These are phyloP conservation scores for Spergularia azorica DNA, from an alignment of 179 eudicot species.

Conservation along the genomic window DNA sequence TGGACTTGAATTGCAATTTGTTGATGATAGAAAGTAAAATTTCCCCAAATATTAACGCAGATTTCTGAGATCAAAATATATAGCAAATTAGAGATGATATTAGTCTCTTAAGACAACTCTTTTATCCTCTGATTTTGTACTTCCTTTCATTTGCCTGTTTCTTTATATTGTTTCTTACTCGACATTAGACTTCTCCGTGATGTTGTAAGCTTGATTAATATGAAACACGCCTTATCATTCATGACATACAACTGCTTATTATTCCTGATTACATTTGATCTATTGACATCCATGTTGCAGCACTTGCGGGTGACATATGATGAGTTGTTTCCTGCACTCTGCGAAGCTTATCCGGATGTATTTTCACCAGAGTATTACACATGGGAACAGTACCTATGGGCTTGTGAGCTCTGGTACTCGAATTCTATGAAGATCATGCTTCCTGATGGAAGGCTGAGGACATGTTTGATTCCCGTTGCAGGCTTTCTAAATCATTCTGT, in stretches of 20 bases:
- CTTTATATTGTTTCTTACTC: background rate
- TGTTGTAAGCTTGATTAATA: background rate
- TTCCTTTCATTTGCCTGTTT: background rate
- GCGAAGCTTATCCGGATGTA: conserved; percentile 53
- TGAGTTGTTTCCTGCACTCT: conserved; percentile 70
- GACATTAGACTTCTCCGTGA: background rate
- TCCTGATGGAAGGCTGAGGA: conserved; percentile 67
- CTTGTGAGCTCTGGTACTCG: conserved; percentile 98
- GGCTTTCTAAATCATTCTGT: conserved; percentile 98
- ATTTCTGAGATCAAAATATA: background rate
- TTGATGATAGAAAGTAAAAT: background rate
- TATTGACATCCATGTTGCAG: conserved; percentile 47
- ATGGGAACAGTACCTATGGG: conserved; percentile 94
- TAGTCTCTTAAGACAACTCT: background rate
- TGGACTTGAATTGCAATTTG: no score
- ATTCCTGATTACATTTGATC: background rate
- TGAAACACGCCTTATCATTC: conserved; percentile 1
- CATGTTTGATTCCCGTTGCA: conserved; percentile 91
- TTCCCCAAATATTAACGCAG: background rate
- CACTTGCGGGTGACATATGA: conserved; percentile 81
- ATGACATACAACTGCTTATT: background rate
- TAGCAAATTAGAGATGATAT: background rate
- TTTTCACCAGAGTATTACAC: conserved; percentile 77
- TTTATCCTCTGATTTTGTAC: background rate
- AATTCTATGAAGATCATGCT: conserved; percentile 91